Evolutionary conservation across 2,329 filamentous ascomycete genomes (phyloP), one percentile per base, ranked within the genome.

Genomic region (Didymosphaeria variabile): DNA sequence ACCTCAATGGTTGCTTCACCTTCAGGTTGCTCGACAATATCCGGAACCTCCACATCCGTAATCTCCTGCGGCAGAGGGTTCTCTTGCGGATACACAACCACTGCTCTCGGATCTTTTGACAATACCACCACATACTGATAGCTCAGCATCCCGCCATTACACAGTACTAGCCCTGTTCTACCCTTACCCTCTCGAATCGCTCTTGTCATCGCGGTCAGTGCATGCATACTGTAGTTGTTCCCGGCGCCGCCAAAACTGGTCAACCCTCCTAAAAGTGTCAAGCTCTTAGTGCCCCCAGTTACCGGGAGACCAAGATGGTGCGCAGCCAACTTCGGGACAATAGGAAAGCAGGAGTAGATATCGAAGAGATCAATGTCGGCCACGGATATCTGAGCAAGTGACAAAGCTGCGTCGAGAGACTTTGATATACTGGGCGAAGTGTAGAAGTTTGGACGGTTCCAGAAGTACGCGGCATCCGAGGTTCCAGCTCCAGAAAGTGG

Each of bases 221-320:
- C 87, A 77, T 91, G 88, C 84, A 90, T 87, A 0, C 87, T 89
- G 61, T 91, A 91, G 57, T 91, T 91, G 64, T 91, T 91, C 0
- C 89, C 89, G 6, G 89, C 89, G 0, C 89, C 89, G 0, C 89
- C 89, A 60, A 91, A 91, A 0, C 85, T 89, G 5, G 89, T 91
- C 56, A 91, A 69, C 0, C 89, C 89, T 0, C 89, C 89, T 0
- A 91, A 79, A 0, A 91, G 74, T 0, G 87, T 90, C 21, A 90
- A 81, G 0, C 85, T 82, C 63, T 86, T 88, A 5, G 63, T 13
- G 13, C 67, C 65, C 1, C 80, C 73, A 0, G 74, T 74, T 0
- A 85, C 77, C 0, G 85, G 79, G 1, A 91, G 70, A 0, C 82
- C 82, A 0, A 91, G 81, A 72, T 90, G 87, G 2, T 84, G 74